Evolutionary conservation across 306 rosid species (phyloP), one percentile per base, ranked within the genome.

Genomic region (Glycine latifolia): DNA sequence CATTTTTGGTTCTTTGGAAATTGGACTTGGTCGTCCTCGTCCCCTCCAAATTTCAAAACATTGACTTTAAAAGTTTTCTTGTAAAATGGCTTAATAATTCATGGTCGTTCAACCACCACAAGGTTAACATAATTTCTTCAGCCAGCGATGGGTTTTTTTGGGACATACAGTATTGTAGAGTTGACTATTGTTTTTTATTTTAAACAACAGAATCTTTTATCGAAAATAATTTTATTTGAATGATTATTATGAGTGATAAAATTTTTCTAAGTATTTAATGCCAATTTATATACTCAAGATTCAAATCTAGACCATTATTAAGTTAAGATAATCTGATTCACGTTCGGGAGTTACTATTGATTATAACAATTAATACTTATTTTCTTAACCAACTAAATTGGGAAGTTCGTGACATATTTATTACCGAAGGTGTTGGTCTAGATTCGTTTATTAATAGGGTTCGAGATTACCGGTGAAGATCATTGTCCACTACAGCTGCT

Each of bases 331-430:
- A 26, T 26, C 31, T 26, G 31, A 1, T 26, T 26, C 31, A 26
- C 1, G 31, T 26, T 2, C 31, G 31, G 31, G 31, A 2, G 2
- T 26, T 1, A 26, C 39, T 35, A 10, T 41, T 10, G 54, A 6
- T 13, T 69, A 15, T 14, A 49, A 49, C 11, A 47, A 46, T 37
- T 37, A 37, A 4, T 31, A 2, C 8, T 37, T 4, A 48, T 10
- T 74, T 39, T 74, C 37, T 41, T 10, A 74, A 46, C 71, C 56
- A 44, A 46, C 9, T 37, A 74, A 54, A 67, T n/a, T 56, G 85
- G 17, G 84, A 79, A 70, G 46, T n/a, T 66, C 78, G 77, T 80
- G 85, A 86, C 75, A 35, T 58, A 67, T 76, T 79, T 61, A 63
- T 70, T 55, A 16, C 33, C 12, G 3, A 16, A 48, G 31, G 58